These are phyloP conservation scores for Fusarium vanettenii DNA, from an alignment of 2,329 filamentous ascomycete species.

Conservation along the genomic window DNA sequence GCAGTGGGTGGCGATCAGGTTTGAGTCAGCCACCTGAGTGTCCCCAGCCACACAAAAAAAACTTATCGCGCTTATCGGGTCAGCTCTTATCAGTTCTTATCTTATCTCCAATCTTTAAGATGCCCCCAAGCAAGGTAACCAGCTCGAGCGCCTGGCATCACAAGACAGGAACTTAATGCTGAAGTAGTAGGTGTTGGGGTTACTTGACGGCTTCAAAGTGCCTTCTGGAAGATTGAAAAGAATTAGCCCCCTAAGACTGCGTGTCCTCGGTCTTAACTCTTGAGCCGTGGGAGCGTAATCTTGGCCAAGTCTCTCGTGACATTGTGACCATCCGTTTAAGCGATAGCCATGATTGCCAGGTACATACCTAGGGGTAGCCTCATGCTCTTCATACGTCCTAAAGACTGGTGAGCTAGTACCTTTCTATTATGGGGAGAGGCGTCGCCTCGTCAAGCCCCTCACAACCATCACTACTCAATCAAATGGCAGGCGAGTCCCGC, in stretches of 20 bases:
- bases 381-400: not conserved
- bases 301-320: not conserved
- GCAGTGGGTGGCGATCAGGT: conserved; percentile 34
- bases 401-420: too few relatives aligned
- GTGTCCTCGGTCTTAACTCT: not conserved
- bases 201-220: not conserved
- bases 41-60: conserved; percentile 28
- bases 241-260: not conserved
- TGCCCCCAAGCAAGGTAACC: not conserved
- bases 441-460: not conserved
- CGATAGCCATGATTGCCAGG: not conserved
- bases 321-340: not conserved
- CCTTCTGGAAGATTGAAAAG: not conserved
- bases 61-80: conserved; percentile 21
- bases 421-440: not conserved
- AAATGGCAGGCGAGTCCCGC: not conserved
- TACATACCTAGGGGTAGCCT: not conserved
- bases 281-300: not conserved
- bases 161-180: not conserved
- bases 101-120: not conserved
- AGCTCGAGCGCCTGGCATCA: not conserved
- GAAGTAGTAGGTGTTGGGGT: not conserved
- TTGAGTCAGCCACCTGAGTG: conserved; percentile 9
- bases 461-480: not conserved
- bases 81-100: not conserved